Evolutionary conservation across 345 rosid genomes (phyloP).

Genomic region (Camelina sativa): DNA sequence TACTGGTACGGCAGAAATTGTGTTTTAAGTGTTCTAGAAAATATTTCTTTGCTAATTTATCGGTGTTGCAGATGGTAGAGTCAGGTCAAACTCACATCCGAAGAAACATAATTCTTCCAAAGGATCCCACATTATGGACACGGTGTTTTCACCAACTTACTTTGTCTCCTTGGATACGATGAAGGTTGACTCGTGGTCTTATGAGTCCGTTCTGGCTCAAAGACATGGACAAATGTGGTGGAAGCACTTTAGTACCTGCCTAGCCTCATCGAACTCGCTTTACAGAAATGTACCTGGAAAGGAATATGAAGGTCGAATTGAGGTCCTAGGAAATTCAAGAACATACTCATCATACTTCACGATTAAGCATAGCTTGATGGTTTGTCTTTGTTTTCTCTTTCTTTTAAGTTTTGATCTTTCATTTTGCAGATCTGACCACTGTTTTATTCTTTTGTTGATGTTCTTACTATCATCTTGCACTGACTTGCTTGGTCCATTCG

Average conservation of each 20-base stretch:
- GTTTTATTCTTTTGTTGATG: conserved; percentile 24
- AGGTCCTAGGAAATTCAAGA: conserved; percentile 61
- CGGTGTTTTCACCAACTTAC: conserved; percentile 67
- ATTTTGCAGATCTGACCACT: conserved; percentile 27
- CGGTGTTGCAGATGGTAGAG: conserved; percentile 58
- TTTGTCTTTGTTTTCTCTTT: conserved; percentile 55
- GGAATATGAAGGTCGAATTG: conserved; percentile 75
- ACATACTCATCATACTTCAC: conserved; percentile 66
- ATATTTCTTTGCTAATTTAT: conserved; percentile 26
- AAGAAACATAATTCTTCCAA: conserved; percentile 40
- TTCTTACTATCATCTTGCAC: conserved; percentile 33
- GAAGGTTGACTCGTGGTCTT: conserved; percentile 59
- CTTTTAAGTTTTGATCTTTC: conserved; percentile 12
- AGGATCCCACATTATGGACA: conserved; percentile 44
- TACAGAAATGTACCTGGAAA: conserved; percentile 54
- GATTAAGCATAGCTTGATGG: conserved; percentile 66
- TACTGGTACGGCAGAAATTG: conserved; percentile 49
- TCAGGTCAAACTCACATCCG: conserved; percentile 43
- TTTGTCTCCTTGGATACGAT: conserved; percentile 73
- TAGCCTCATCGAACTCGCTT: conserved; percentile 62
- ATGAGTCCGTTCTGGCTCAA: conserved; percentile 56
- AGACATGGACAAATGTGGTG: conserved; percentile 65
- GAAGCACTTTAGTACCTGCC: conserved; percentile 71
- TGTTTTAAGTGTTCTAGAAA: conserved; percentile 14
- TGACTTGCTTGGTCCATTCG: conserved; percentile 48